Evolutionary conservation across 2,329 filamentous ascomycete species (phyloP), one percentile per base, ranked within the genome.

Genomic region (Myriosclerotinia curreyana): DNA sequence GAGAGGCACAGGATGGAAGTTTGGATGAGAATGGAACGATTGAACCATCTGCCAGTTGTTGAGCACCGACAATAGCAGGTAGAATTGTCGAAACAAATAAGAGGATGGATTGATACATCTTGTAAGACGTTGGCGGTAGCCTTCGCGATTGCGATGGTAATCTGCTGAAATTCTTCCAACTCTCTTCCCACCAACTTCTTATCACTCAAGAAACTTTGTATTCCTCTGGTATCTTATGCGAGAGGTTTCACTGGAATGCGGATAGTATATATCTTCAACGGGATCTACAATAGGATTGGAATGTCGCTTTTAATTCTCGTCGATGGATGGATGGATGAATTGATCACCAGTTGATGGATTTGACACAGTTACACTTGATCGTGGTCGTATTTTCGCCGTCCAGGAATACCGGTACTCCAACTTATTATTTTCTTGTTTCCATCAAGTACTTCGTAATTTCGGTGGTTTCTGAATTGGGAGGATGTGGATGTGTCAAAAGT

Each of bases 1-100:
- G 67, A 28, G 78, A 74, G 12, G 85, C 88, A 71, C 89, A 92
- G 34, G 81, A 73, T 5, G 89, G 89, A 56, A 91, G 82, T 50
- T 80, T 75, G 55, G 82, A 77, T 54, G 71, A 69, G 70, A 86
- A 84, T 56, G 85, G 84, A 50, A 85, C 78, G 67, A 88, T 79
- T 7, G 60, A 12, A 11, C 73, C 73, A 42, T 74, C 69, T 53
- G 66, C 25, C 9, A 56, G 40, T 50, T 62, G 51, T 40, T 62
- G 60, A 5, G 60, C 60, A 22, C 44, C 46, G 22, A 62, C 53
- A 48, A 56, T 56, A 17, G 42, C 28, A 36, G 60, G 51, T 56
- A 64, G 48, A 25, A 64, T 58, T 28, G 62, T 28, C 36, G 54
- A 60, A 22, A 36, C 48, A 28, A 64, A 28, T 25, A 64, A 12